Evolutionary conservation across 2,329 filamentous ascomycete genomes (phyloP).

Genomic region (Pyrenochaeta sp.): DNA sequence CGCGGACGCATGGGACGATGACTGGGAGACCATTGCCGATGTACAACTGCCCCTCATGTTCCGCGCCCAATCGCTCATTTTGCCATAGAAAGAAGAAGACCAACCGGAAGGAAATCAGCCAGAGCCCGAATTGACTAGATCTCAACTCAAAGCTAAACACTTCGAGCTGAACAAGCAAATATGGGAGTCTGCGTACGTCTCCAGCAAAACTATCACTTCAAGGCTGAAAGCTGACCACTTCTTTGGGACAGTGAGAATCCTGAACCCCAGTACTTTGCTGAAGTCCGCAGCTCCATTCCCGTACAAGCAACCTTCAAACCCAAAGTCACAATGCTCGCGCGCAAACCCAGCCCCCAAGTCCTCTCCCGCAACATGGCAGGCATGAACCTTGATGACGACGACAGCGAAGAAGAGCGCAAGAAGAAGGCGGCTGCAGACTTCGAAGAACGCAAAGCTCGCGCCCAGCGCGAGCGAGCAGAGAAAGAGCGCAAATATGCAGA

Average conservation of each 20-base stretch:
- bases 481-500: slow-evolving; percentile 92
- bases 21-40: slow-evolving; percentile 86
- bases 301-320: slow-evolving; percentile 79
- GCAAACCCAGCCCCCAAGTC: slow-evolving; percentile 74
- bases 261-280: slow-evolving; percentile 77
- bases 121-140: slow-evolving; percentile 68
- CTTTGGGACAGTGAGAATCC: slow-evolving; percentile 69
- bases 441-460: slow-evolving; percentile 80
- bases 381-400: slow-evolving; percentile 60
- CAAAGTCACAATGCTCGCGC: slow-evolving; percentile 82
- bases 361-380: slow-evolving; percentile 65
- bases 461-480: slow-evolving; percentile 82
- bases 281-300: slow-evolving; percentile 69
- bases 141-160: slow-evolving; percentile 81
- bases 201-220: background rate
- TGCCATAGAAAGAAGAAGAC: slow-evolving; percentile 46
- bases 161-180: slow-evolving; percentile 83
- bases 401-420: slow-evolving; percentile 69
- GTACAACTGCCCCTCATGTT: slow-evolving; percentile 50
- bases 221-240: slow-evolving; percentile 22
- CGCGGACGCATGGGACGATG: slow-evolving; percentile 80
- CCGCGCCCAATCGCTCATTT: slow-evolving; percentile 25
- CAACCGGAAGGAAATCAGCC: slow-evolving; percentile 50
- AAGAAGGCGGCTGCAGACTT: slow-evolving; percentile 71
- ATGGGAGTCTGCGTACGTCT: slow-evolving; percentile 84